phyloP scores from a whole-genome alignment of 2,329 filamentous ascomycete species.

The Microcyclosporella mali region DNA sequence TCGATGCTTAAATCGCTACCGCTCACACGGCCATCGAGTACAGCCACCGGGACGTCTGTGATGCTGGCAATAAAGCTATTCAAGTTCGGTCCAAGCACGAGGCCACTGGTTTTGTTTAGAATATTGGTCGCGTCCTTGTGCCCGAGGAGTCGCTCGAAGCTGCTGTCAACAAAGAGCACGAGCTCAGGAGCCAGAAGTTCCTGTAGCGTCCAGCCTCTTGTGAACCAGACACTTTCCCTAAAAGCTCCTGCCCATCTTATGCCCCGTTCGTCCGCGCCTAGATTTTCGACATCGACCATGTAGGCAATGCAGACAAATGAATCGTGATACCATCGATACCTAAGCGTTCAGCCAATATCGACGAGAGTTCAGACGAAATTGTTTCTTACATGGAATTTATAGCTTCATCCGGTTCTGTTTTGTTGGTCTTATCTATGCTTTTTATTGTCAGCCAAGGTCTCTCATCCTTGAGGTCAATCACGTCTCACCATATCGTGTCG shows the following conservation, averaged over 20 bases:
- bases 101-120: background rate
- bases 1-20: background rate
- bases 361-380: too few relatives aligned
- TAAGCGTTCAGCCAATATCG: too few relatives aligned
- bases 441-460: background rate
- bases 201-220: conserved; percentile 6
- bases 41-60: background rate
- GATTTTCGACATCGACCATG: conserved; percentile 5
- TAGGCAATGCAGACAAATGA: conserved; percentile 15
- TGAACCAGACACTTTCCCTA: conserved; percentile 2
- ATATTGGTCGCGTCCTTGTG: conserved; percentile 1
- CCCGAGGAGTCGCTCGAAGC: conserved; percentile 2
- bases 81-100: background rate
- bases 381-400: conserved; percentile 22
- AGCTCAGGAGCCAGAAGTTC: conserved; percentile 6
- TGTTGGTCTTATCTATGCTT: conserved; percentile 18
- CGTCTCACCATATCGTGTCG: conserved; percentile 9
- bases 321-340: conserved; percentile 11
- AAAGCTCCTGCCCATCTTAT: background rate
- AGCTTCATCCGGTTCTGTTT: conserved; percentile 13
- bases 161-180: conserved; percentile 3
- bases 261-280: too few relatives aligned
- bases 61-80: background rate
- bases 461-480: too few relatives aligned
- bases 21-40: background rate